These are phyloP conservation scores for Phenoliferia sp. DNA, from an alignment of 1,284 basidiomycete species.

Conservation along the genomic window DNA sequence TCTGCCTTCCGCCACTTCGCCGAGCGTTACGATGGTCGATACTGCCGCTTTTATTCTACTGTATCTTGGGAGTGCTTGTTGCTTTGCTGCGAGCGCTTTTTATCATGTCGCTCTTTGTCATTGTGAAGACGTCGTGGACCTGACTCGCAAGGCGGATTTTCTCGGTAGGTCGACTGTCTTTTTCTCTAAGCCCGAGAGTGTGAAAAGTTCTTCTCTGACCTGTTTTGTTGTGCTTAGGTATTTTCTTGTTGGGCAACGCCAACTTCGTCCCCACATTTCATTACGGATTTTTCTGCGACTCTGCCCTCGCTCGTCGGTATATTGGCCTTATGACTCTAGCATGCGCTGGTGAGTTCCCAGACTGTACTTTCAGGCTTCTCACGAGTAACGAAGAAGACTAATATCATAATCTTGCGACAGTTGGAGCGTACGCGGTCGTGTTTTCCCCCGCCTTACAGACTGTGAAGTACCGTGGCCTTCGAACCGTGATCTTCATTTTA, in stretches of 20 bases:
- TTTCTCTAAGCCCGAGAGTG: background rate
- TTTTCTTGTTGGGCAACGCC: conserved; percentile 31
- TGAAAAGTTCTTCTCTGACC: background rate
- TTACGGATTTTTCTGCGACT: conserved; percentile 35
- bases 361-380: background rate
- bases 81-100: background rate
- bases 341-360: conserved; percentile 8
- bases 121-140: background rate
- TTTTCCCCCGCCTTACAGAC: conserved; percentile 27
- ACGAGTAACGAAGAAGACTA: background rate
- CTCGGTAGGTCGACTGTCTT: background rate
- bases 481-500: conserved; percentile 32
- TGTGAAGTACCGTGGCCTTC: conserved; percentile 26
- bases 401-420: background rate
- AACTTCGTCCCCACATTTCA: conserved; percentile 29
- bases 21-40: background rate
- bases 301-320: conserved; percentile 25
- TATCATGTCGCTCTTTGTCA: background rate
- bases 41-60: background rate
- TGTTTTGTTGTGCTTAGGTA: conserved; percentile 12
- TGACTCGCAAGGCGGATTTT: background rate
- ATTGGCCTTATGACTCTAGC: conserved; percentile 28
- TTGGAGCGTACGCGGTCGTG: conserved; percentile 24
- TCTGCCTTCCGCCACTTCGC: background rate
- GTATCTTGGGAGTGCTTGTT: background rate